Conservation (phyloP, 1,284 basidiomycete species). For the Papiliotrema nemorosa region DNA sequence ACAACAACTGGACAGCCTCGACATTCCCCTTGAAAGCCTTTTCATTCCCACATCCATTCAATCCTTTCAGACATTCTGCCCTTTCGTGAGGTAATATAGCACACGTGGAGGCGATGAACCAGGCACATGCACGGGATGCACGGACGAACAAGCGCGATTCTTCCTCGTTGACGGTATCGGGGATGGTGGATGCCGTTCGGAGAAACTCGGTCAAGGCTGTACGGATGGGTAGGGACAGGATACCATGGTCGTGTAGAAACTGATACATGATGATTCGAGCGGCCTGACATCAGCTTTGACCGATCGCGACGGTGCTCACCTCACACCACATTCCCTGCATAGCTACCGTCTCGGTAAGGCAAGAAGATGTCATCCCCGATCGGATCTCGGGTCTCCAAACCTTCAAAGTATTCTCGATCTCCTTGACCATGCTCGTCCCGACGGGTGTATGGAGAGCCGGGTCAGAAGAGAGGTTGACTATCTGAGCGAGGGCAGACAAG, state of each 20-base stretch:
- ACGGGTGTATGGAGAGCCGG: neutral
- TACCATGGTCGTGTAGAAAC: neutral
- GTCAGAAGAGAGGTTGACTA: neutral
- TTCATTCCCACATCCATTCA: neutral
- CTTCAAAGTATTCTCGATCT: neutral
- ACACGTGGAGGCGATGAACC: neutral
- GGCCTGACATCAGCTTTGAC: neutral
- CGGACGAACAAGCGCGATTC: neutral
- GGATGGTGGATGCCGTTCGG: neutral
- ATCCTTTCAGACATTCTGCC: neutral
- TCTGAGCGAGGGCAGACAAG: neutral
- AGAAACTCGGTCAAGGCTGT: neutral
- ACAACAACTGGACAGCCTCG: neutral
- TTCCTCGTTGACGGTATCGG: neutral
- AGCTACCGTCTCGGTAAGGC: neutral
- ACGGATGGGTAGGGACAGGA: neutral
- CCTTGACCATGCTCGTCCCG: neutral
- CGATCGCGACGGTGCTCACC: neutral
- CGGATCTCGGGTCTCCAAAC: conserved; percentile 2
- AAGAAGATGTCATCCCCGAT: neutral
- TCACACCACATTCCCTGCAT: conserved; percentile 4
- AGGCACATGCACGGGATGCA: neutral
- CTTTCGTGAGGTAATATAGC: neutral
- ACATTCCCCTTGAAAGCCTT: neutral
- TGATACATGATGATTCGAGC: neutral